These are phyloP conservation scores for Solanum dulcamara DNA, from an alignment of 257 asterid species.

Conservation along the genomic window DNA sequence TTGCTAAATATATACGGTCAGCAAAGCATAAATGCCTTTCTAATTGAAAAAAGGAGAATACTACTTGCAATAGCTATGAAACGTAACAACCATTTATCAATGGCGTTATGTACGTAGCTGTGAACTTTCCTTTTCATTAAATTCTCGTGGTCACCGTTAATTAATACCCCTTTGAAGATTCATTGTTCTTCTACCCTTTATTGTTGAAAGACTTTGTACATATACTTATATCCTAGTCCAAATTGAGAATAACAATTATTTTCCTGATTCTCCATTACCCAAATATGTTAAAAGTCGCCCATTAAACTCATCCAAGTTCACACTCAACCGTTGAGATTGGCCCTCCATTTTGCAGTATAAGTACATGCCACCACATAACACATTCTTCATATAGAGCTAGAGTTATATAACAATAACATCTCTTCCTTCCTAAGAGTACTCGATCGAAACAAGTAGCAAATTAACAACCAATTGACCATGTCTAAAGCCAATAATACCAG, in stretches of 20 bases:
- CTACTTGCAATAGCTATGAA: not conserved
- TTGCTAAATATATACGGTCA: not conserved
- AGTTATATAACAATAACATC: not conserved
- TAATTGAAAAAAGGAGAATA: not conserved
- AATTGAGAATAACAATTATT: not conserved
- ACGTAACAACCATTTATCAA: not conserved
- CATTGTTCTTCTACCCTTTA: not conserved
- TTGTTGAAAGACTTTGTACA: not conserved
- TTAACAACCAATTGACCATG: slow-evolving; percentile 12
- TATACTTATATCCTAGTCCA: not conserved
- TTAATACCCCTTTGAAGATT: not conserved
- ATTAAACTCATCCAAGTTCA: not conserved
- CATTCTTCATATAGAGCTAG: not conserved
- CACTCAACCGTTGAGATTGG: not conserved
- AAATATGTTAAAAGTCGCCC: not conserved
- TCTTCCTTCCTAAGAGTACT: too few species aligned
- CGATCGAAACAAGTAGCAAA: not conserved
- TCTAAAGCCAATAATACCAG: slow-evolving; percentile 23
- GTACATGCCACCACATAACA: not conserved
- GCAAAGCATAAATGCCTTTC: not conserved
- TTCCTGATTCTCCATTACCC: not conserved
- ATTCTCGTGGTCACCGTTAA: not conserved
- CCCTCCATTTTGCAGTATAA: not conserved
- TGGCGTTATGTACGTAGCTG: not conserved
- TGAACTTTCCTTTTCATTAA: not conserved